Percentiles rank a stretch among this genome's conserved stretches.
Evolutionary conservation across 228 moss, liverwort and hornwort species (phyloP).

Genomic region (Sphagnum magellanicum): DNA sequence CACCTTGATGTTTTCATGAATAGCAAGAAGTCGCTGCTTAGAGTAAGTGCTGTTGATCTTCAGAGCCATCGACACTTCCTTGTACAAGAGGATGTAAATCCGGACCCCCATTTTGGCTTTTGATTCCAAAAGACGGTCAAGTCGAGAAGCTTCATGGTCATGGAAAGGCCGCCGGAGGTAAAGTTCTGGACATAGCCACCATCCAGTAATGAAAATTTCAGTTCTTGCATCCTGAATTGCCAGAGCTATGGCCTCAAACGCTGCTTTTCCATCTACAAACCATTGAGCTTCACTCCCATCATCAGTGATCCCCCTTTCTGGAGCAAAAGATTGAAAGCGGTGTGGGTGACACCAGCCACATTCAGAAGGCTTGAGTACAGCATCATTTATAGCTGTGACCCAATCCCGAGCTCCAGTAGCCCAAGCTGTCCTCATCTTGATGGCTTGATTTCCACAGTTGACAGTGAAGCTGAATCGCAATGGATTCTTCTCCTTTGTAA

Average conservation of each 20-base stretch:
- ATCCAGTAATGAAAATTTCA: conserved; percentile 45
- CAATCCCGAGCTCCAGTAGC: conserved; percentile 39
- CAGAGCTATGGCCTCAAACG: conserved; percentile 39
- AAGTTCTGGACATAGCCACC: conserved; percentile 53
- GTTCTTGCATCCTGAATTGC: conserved; percentile 38
- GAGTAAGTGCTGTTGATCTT: conserved; percentile 53
- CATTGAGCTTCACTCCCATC: conserved; percentile 49
- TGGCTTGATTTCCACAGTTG: conserved; percentile 34
- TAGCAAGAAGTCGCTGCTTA: conserved; percentile 24
- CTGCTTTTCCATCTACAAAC: conserved; percentile 42
- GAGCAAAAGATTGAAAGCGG: conserved; percentile 38
- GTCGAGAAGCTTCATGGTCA: conserved; percentile 24
- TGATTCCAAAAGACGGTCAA: conserved; percentile 28
- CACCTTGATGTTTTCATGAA: conserved; percentile 48
- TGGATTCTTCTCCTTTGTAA: conserved; percentile 37
- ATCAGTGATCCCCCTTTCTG: conserved; percentile 24
- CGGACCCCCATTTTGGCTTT: conserved; percentile 39
- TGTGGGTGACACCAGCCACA: conserved; percentile 40
- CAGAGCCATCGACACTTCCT: conserved; percentile 48
- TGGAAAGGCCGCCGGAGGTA: conserved; percentile 38
- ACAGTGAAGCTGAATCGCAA: conserved; percentile 34
- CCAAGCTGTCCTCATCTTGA: conserved; percentile 31
- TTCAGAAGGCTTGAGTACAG: conserved; percentile 25
- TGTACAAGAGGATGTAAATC: conserved; percentile 46
- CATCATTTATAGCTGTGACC: conserved; percentile 40